Percentiles rank a stretch among this genome's conserved stretches.
Conservation (phyloP, 306 rosid genomes). For the Morella rubra region DNA sequence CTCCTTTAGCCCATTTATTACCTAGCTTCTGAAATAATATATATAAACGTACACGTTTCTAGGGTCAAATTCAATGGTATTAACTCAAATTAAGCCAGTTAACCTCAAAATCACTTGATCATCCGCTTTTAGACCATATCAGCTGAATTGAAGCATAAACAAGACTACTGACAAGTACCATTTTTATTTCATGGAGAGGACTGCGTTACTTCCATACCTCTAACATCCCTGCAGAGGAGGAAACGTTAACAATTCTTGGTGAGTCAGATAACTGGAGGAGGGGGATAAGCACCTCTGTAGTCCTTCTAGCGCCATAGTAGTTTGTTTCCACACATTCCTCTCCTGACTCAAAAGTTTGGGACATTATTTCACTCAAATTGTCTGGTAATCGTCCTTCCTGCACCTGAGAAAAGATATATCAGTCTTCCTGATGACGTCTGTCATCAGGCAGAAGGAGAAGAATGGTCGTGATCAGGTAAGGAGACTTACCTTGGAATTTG, state of each 20-base stretch:
- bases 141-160: not conserved
- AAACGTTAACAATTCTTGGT: slow-evolving; percentile 13
- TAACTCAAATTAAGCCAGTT: not conserved
- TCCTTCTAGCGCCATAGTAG: slow-evolving; percentile 8
- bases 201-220: not conserved
- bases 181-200: not conserved
- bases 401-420: not conserved
- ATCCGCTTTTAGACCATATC: not conserved
- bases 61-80: not conserved
- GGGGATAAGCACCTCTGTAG: slow-evolving; percentile 2
- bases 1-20: slow-evolving; percentile 11
- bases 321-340: slow-evolving; percentile 17
- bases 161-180: not conserved
- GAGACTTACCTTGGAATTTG: too few species aligned
- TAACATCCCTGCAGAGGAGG: not conserved
- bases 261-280: slow-evolving; percentile 9
- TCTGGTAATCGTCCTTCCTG: not conserved
- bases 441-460: too few species aligned
- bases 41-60: not conserved
- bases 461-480: too few species aligned
- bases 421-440: too few species aligned
- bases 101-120: not conserved
- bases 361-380: not conserved
- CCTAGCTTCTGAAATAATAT: not conserved
- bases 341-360: not conserved